Evolutionary conservation across 73 alveolate genomes (phyloP), one percentile per base, ranked within the genome.

Genomic region (Paramecium pentaurelia): DNA sequence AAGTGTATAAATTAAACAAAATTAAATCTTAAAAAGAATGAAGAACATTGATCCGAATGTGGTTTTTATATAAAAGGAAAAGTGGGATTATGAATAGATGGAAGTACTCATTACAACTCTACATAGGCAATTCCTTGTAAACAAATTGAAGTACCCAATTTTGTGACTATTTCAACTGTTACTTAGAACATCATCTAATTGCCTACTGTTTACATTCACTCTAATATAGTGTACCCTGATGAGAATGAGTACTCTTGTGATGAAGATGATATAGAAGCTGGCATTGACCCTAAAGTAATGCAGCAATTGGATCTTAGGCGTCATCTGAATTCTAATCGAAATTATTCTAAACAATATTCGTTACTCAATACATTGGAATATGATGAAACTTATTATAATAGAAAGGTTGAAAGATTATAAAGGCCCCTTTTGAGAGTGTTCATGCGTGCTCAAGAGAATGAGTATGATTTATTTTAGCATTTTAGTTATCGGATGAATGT

Each of bases 241-340:
- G 91, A 80, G 8, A 80, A 80, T 80, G 91, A 80, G 20, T 80
- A 80, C 54, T 80, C 91, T 44, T 80, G 91, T 36, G 91, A 80
- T 80, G 91, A 80, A 22, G 75, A 45, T 2, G 91, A 80, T 28
- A 16, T 80, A 12, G 91, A 60, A 14, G 58, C 47, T 27, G 27
- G 37, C 45, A 36, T 47, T 12, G 58, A 80, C 30, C 91, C 77
- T 2, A 27, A 25, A 45, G 71, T 44, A 45, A 42, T 80, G 51
- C 58, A 80, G 75, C 58, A 80, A 36, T 80, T 80, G 73, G 91
- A 80, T 36, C 34, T 80, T 25, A 40, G 91, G 32, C 49, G 58
- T 22, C 49, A 80, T 64, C 44, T 80, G 5, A 80, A 44, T 49
- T 25, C 49, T 18, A 25, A 60, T 27, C 71, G 75, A 4, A 80